Base-by-base conservation (phyloP, 371 early-diverging fungal species). In the Conidiobolus coronatus region DNA sequence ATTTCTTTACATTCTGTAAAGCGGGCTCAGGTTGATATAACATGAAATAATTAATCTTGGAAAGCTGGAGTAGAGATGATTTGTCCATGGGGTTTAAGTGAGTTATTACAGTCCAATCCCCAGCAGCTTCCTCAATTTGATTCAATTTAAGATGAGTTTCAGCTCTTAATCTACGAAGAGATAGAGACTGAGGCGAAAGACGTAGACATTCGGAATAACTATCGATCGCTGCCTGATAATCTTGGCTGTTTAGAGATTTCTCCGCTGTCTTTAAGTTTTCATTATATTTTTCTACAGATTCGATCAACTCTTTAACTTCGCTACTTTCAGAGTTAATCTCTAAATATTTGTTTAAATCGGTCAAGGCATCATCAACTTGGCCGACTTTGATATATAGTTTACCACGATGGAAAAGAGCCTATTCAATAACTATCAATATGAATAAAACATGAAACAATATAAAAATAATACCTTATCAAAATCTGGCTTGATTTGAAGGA, bases 391-490 rank as follows among this genome's bases (percentile, higher is more conserved):
- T 52, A 52, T 76, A 70, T 24, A 86, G 58, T 44, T 71, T 75
- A 9, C 80, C 86, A 9, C 90, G 72, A 50, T 93, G 81, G 18
- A 78, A 58, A 36, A 81, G 62, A 8, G 88, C 91, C 59, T 75
- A 69, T 29, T 71, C 63, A 61, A 80, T 81, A 50, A 4, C 34
- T 17, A 34, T n/a, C 29, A 17, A 20, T 1, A 20, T 2, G 20
- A 33, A 14, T 19, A 22, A 38, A 41, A 9, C 7, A 33, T 36
- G 22, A 22, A 39, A 41, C 12, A 20, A 20, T 23, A 20, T 20
- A 1, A 11, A 33, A 40, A 41, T 21, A 14, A 11, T 29, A 50
- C 50, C 36, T 74, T 68, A 34, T 72, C 66, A 65, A 84, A 86
- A 50, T 81, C 77, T 0, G 88, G 86, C 53, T 76, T 79, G 33